Evolutionary conservation across 306 rosid genomes (phyloP).

Genomic region (Cucurbita maxima): DNA sequence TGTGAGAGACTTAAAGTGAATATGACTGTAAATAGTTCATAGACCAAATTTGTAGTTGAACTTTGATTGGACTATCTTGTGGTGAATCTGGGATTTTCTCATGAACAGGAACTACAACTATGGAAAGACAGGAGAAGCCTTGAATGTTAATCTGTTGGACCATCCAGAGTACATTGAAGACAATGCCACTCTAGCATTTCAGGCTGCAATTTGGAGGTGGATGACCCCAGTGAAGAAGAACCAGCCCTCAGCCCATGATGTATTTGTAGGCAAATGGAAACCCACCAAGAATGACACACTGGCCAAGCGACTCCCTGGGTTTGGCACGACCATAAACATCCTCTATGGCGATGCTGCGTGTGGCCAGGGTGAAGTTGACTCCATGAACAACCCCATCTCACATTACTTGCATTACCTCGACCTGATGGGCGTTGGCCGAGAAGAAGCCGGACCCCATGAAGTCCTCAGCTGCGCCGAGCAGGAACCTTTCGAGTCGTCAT

Average conservation of each 20-base stretch:
- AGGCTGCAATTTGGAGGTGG: slow-evolving; percentile 92
- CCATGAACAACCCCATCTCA: slow-evolving; percentile 59
- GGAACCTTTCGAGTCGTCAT: slow-evolving; percentile 35
- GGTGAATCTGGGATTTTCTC: not conserved
- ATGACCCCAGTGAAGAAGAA: slow-evolving; percentile 63
- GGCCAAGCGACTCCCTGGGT: slow-evolving; percentile 58
- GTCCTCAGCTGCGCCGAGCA: slow-evolving; percentile 52
- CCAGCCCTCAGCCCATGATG: slow-evolving; percentile 81
- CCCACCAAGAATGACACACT: slow-evolving; percentile 81
- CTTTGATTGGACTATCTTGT: not conserved
- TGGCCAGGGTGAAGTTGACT: slow-evolving; percentile 61
- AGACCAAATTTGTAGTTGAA: not conserved
- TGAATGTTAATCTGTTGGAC: slow-evolving; percentile 53
- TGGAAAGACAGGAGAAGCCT: slow-evolving; percentile 61
- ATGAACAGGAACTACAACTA: slow-evolving; percentile 75
- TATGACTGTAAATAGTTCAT: not conserved
- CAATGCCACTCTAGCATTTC: slow-evolving; percentile 87
- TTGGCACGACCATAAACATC: slow-evolving; percentile 75
- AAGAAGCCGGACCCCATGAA: slow-evolving; percentile 58
- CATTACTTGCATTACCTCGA: slow-evolving; percentile 70
- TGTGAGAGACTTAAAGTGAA: too few species aligned
- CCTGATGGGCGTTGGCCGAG: slow-evolving; percentile 63
- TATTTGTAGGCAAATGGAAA: slow-evolving; percentile 85
- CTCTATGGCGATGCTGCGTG: slow-evolving; percentile 63
- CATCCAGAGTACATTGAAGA: slow-evolving; percentile 92